Evolutionary conservation across 352 stramenopile species (phyloP).

Genomic region (Globisporangium mamillatum): DNA sequence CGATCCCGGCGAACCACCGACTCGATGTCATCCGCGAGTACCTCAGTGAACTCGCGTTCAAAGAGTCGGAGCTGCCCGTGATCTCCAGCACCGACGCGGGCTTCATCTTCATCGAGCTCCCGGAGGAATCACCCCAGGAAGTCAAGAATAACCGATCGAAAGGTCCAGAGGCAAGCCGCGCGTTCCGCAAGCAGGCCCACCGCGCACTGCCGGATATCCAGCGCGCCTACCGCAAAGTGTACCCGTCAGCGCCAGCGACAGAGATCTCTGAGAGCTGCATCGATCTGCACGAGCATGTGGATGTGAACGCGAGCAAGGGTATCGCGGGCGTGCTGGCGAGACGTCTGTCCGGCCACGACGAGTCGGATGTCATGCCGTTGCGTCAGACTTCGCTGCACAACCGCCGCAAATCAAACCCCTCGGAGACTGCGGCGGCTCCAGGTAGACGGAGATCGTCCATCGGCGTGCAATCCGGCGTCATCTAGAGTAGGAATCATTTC

Average conservation of each 20-base stretch:
- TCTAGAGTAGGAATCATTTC: neutral
- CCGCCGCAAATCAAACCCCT: neutral
- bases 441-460: neutral
- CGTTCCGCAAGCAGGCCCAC: slow-evolving; percentile 10
- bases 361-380: slow-evolving; percentile 7
- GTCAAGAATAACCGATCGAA: neutral
- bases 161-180: neutral
- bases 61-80: slow-evolving; percentile 21
- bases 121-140: slow-evolving; percentile 21
- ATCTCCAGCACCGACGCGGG: slow-evolving; percentile 27
- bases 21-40: slow-evolving; percentile 19
- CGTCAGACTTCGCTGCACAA: neutral
- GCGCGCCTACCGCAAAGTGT: slow-evolving; percentile 11
- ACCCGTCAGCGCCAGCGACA: neutral
- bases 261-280: slow-evolving; percentile 3
- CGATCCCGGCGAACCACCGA: slow-evolving; percentile 16
- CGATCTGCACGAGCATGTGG: slow-evolving; percentile 9
- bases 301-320: slow-evolving; percentile 8
- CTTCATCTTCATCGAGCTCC: slow-evolving; percentile 33
- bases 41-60: slow-evolving; percentile 11
- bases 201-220: slow-evolving; percentile 5
- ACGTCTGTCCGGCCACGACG: slow-evolving; percentile 3
- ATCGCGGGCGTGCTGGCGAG: slow-evolving; percentile 5
- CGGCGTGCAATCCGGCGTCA: neutral
- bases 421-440: neutral